Percentiles rank a stretch among this genome's conserved stretches.
phyloP scores from a whole-genome alignment of 768 basidiomycete species.

The Russula abietina region DNA sequence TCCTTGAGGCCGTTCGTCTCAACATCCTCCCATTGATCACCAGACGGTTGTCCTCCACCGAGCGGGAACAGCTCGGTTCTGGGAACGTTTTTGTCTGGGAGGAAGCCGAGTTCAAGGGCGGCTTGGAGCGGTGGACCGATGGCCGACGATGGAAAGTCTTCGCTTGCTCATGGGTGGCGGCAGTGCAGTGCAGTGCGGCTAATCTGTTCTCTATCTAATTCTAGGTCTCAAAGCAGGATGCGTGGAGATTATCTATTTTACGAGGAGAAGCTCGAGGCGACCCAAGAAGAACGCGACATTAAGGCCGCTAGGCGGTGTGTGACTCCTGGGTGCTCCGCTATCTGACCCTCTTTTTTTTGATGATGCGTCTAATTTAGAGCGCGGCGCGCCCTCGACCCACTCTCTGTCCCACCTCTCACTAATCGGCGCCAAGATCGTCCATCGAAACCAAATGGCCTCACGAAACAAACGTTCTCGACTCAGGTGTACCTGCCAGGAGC shows the following conservation, averaged over 20 bases:
- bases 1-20: slow-evolving; percentile 70
- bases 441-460: slow-evolving; percentile 73
- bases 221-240: slow-evolving; percentile 82
- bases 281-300: slow-evolving; percentile 70
- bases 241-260: slow-evolving; percentile 78
- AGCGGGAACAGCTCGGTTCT: slow-evolving; percentile 61
- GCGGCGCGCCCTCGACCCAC: slow-evolving; percentile 55
- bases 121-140: slow-evolving; percentile 72
- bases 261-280: slow-evolving; percentile 77
- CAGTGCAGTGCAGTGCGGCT: neutral
- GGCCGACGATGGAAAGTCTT: slow-evolving; percentile 61
- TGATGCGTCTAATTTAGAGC: slow-evolving; percentile 36
- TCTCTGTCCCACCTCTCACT: slow-evolving; percentile 49
- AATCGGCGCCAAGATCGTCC: slow-evolving; percentile 71
- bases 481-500: slow-evolving; percentile 60
- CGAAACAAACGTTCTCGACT: slow-evolving; percentile 81
- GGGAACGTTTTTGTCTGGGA: slow-evolving; percentile 86
- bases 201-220: neutral
- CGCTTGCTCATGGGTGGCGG: neutral
- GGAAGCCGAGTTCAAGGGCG: slow-evolving; percentile 63
- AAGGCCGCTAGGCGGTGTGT: slow-evolving; percentile 71
- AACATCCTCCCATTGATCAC: slow-evolving; percentile 65
- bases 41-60: slow-evolving; percentile 60
- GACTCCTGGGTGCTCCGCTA: neutral
- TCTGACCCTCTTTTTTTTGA: neutral